A percentile compares a stretch with the other conserved stretches of the same genome.
These are phyloP conservation scores for Dictyostelium discoideum DNA, from an alignment of 78 protist genomes.

Conservation along the genomic window DNA sequence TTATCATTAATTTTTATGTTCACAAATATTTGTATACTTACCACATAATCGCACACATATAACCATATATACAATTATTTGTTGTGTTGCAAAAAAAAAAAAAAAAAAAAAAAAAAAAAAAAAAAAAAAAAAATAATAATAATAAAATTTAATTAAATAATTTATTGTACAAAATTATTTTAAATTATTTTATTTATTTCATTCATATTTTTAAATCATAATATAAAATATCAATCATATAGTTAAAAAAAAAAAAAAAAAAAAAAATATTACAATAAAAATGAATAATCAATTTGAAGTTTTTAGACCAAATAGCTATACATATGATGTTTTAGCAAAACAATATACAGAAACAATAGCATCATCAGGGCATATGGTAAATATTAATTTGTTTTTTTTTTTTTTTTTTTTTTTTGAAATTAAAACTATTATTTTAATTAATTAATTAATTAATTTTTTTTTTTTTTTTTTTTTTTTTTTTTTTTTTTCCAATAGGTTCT, in stretches of 20 bases:
- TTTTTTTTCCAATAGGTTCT: conserved; percentile 19
- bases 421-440: not conserved
- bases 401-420: too few relatives aligned
- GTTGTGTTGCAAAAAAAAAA: too few relatives aligned
- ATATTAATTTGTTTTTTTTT: not conserved
- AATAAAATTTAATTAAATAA: too few relatives aligned
- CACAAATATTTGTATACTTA: too few relatives aligned
- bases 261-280: not conserved
- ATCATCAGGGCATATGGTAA: not conserved
- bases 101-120: not conserved
- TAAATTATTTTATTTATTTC: not conserved
- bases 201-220: not conserved
- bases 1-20: not conserved
- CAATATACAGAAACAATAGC: not conserved
- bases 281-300: conserved; percentile 19
- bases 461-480: too few relatives aligned
- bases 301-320: conserved; percentile 24
- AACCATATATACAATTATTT: too few relatives aligned
- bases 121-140: not conserved
- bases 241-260: not conserved
- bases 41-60: too few relatives aligned
- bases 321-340: conserved; percentile 49
- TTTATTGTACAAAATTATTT: too few relatives aligned
- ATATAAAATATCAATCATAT: too few relatives aligned
- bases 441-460: not conserved